Base-by-base conservation (phyloP, 805 yeast species). In the Grigorovia jiainica region DNA sequence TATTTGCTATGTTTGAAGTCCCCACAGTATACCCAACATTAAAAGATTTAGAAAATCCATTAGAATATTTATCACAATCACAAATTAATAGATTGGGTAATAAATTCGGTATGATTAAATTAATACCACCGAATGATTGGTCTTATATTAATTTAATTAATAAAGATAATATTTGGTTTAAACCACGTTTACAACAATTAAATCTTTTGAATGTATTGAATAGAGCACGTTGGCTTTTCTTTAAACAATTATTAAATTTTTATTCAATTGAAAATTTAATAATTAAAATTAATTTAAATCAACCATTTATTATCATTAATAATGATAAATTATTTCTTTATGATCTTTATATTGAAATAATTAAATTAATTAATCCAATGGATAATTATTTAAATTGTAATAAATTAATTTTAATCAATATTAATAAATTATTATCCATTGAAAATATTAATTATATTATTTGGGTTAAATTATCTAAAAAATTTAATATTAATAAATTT, bases 41-140 rank as follows among this genome's bases (percentile, higher is more conserved):
- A 16, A 68, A 67, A 20, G 79, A 83, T 50, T 75, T 79, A 45
- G 53, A 60, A 9, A 79, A 82, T 55, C 94, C 95, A 1, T 73
- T 81, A 17, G 59, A 58, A n/a, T 82, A 78, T 49, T 64, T 85
- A 15, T 80, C 82, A 18, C 66, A 73, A 11, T 59, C 76, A 1
- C 58, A 63, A 10, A 66, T 70, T 0, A 48, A 51, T 2, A 39
- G 52, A 2, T 51, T 70, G 8, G 95, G 92, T 2, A 61, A 57
- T 25, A 57, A 63, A 23, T 76, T 71, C 57, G 96, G 96, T 0
- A 87, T 92, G 53, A 61, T 87, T 35, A 89, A 87, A 54, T 57
- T 89, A 2, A 66, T 73, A 6, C 80, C 94, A 4, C 89, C 90
- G 0, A 44, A 45, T 0, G 52, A 49, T 2, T 75, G 74, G 66